Percentiles rank a stretch among this genome's conserved stretches.
phyloP scores from a whole-genome alignment of 2,329 filamentous ascomycete species.

The Pseudocercospora ulei region DNA sequence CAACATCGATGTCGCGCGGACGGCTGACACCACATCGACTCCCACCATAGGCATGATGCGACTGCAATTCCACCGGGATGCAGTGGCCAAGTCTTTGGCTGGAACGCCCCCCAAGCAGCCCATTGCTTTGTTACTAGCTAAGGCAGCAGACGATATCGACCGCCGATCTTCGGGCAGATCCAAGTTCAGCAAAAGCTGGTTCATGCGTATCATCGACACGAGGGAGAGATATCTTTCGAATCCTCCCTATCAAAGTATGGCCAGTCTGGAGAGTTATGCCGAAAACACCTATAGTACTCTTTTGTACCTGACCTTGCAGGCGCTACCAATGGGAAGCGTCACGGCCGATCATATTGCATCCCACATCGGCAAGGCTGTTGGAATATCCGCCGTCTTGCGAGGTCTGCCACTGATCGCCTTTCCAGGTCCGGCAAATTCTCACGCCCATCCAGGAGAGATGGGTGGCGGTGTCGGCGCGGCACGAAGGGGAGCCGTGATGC shows the following conservation, averaged over 20 bases:
- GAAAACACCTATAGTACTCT: constrained; percentile 92
- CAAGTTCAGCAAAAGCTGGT: constrained; percentile 49
- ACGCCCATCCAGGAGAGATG: constrained; percentile 42
- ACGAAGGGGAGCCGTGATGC: constrained; percentile 57
- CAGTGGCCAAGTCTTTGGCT: constrained; percentile 65
- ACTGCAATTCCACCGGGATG: constrained; percentile 90
- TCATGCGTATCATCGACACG: constrained; percentile 62
- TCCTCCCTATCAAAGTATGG: constrained; percentile 64
- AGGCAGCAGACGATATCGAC: constrained; percentile 54
- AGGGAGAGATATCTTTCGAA: constrained; percentile 77
- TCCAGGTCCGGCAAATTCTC: constrained; percentile 51
- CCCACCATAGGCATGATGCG: constrained; percentile 79
- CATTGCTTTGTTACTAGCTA: constrained; percentile 71
- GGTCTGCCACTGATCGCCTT: constrained; percentile 83
- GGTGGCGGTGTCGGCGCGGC: constrained; percentile 37
- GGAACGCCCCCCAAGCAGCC: constrained; percentile 79
- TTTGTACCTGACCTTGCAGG: constrained; percentile 75
- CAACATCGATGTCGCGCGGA: constrained; percentile 81
- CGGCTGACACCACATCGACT: constrained; percentile 82
- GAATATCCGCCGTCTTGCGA: constrained; percentile 75
- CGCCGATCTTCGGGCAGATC: constrained; percentile 41
- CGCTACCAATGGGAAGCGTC: constrained; percentile 68
- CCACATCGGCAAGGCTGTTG: constrained; percentile 87
- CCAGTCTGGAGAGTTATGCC: constrained; percentile 72
- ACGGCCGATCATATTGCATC: constrained; percentile 87